A percentile compares a stretch with the other conserved stretches of the same genome.
Conservation (phyloP, 116 monocot genomes). For the Zostera marina region DNA sequence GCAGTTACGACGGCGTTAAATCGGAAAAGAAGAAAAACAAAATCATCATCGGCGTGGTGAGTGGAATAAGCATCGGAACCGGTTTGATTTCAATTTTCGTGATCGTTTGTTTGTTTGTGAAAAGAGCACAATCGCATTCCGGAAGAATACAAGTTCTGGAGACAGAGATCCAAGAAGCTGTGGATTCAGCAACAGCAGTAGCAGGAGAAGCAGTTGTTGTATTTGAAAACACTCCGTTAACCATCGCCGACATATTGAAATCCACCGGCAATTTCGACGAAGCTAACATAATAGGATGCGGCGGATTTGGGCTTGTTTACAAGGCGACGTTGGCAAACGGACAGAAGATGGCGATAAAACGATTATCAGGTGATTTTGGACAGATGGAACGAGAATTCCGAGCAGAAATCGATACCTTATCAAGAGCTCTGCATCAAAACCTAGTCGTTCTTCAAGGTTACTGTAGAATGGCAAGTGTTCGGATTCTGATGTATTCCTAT, state of each 20-base stretch:
- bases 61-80: slow-evolving; percentile 24
- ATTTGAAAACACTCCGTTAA: slow-evolving; percentile 38
- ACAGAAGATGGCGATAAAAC: slow-evolving; percentile 40
- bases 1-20: not conserved
- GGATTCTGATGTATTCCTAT: slow-evolving; percentile 45
- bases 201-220: slow-evolving; percentile 24
- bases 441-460: slow-evolving; percentile 54
- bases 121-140: slow-evolving; percentile 14
- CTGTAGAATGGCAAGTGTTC: slow-evolving; percentile 27
- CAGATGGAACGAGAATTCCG: slow-evolving; percentile 56
- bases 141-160: slow-evolving; percentile 15
- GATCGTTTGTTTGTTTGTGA: slow-evolving; percentile 14
- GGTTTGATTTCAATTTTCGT: slow-evolving; percentile 17
- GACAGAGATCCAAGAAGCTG: slow-evolving; percentile 3
- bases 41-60: slow-evolving; percentile 25
- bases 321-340: slow-evolving; percentile 36
- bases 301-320: slow-evolving; percentile 54
- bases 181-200: slow-evolving; percentile 3
- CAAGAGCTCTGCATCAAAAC: slow-evolving; percentile 41
- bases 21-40: slow-evolving; percentile 4
- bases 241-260: slow-evolving; percentile 31
- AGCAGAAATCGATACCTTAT: slow-evolving; percentile 44
- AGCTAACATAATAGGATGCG: slow-evolving; percentile 45
- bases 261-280: slow-evolving; percentile 44
- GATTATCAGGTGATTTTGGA: slow-evolving; percentile 42